phyloP scores from a whole-genome alignment of 371 early-diverging fungal genomes.

The Lichtheimia corymbifera region DNA sequence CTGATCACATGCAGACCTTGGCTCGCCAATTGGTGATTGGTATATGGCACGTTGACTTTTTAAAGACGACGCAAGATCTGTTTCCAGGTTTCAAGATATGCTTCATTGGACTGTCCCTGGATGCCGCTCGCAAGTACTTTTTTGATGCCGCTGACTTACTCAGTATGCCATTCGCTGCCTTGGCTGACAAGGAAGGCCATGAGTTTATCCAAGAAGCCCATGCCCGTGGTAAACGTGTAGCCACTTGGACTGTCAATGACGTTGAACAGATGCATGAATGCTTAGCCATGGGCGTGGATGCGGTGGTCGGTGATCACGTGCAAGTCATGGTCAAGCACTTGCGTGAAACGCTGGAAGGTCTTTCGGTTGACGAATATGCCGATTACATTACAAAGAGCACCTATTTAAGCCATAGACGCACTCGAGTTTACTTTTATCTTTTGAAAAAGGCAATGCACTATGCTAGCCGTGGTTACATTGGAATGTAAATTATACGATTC shows the following conservation, averaged over 20 bases:
- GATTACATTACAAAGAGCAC: constrained; percentile 19
- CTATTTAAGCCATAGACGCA: constrained; percentile 15
- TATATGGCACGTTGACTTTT: constrained; percentile 64
- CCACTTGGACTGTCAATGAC: constrained; percentile 66
- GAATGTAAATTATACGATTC: constrained; percentile 18
- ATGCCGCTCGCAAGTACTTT: constrained; percentile 54
- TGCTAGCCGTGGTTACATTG: constrained; percentile 20
- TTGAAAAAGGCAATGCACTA: constrained; percentile 19
- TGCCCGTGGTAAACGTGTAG: constrained; percentile 43
- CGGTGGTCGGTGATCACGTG: constrained; percentile 56
- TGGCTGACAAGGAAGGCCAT: constrained; percentile 50
- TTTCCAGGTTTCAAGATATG: constrained; percentile 46
- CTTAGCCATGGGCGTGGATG: constrained; percentile 55
- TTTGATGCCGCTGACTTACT: constrained; percentile 49
- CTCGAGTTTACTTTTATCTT: constrained; percentile 20
- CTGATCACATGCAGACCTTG: constrained; percentile 19
- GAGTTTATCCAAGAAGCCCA: constrained; percentile 55
- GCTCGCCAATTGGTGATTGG: constrained; percentile 58
- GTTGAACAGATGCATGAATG: constrained; percentile 48
- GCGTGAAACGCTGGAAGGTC: constrained; percentile 13
- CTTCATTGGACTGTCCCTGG: constrained; percentile 59
- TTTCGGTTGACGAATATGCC: constrained; percentile 18
- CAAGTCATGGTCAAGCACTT: constrained; percentile 39
- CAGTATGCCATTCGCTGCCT: constrained; percentile 54
- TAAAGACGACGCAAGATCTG: constrained; percentile 45